Conservation (phyloP, 495 filamentous ascomycete species). For the Daldinia caldariorum region DNA sequence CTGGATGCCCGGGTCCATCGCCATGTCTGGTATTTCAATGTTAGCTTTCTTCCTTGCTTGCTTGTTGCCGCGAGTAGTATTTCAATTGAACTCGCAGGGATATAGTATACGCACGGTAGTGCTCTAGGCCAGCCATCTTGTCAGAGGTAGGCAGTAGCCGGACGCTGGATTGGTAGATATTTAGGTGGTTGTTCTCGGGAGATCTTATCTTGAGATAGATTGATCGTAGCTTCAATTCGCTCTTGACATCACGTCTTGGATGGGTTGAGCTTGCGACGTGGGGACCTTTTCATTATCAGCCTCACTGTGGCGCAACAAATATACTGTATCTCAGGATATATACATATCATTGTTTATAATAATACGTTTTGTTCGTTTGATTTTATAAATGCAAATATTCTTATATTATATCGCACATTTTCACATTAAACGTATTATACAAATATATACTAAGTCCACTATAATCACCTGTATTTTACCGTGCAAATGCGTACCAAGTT, state of each 20-base stretch:
- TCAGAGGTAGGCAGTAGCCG: slow-evolving; percentile 31
- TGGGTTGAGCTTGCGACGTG: slow-evolving; percentile 23
- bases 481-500: too few species aligned
- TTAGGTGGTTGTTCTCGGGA: slow-evolving; percentile 22
- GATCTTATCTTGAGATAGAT: slow-evolving; percentile 13
- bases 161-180: slow-evolving; percentile 13
- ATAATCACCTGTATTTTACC: too few species aligned
- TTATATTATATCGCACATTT: too few species aligned
- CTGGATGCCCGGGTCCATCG: slow-evolving; percentile 80
- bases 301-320: slow-evolving; percentile 32
- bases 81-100: not conserved
- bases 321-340: too few species aligned
- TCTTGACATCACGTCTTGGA: slow-evolving; percentile 20
- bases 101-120: slow-evolving; percentile 51
- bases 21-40: slow-evolving; percentile 56
- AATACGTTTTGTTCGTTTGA: too few species aligned
- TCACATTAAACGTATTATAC: too few species aligned
- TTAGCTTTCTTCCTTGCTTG: slow-evolving; percentile 38
- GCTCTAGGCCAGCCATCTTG: slow-evolving; percentile 57
- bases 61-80: slow-evolving; percentile 5
- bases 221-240: slow-evolving; percentile 36
- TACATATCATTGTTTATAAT: too few species aligned
- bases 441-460: too few species aligned
- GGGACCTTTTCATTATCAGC: slow-evolving; percentile 18
- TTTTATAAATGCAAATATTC: too few species aligned